These are phyloP conservation scores for Dactylellina cionopaga DNA, from an alignment of 2,329 filamentous ascomycete species.

Conservation along the genomic window DNA sequence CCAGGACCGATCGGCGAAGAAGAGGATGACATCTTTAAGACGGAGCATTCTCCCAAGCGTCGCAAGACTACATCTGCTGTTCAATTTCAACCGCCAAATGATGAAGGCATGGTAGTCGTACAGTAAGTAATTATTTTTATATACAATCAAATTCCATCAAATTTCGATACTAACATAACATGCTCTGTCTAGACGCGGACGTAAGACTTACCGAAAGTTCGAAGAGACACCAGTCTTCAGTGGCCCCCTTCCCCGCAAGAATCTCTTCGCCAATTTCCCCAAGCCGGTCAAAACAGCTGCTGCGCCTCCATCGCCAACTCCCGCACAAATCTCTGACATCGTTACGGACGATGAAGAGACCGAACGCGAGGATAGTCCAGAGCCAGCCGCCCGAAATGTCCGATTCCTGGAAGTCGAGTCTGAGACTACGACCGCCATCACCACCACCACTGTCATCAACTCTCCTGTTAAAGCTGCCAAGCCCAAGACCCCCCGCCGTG, in stretches of 20 bases:
- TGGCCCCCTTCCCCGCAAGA: constrained; percentile 43
- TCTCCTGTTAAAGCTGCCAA: constrained; percentile 33
- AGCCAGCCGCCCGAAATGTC: constrained; percentile 38
- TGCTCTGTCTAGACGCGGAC: constrained; percentile 26
- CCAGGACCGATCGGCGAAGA: constrained; percentile 31
- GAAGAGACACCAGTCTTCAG: constrained; percentile 17
- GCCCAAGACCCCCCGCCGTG: constrained; percentile 34
- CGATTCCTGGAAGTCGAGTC: constrained; percentile 34
- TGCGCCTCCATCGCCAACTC: not conserved
- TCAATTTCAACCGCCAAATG: constrained; percentile 14
- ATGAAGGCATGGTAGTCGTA: constrained; percentile 43
- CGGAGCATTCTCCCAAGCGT: constrained; percentile 6
- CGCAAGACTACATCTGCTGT: not conserved
- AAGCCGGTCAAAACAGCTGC: not conserved
- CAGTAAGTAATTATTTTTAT: constrained; percentile 41
- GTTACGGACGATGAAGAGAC: constrained; percentile 50
- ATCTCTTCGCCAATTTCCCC: constrained; percentile 29
- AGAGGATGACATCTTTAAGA: constrained; percentile 46
- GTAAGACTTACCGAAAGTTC: constrained; percentile 29
- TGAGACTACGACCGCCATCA: not conserved
- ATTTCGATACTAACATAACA: constrained; percentile 21
- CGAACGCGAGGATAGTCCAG: constrained; percentile 45
- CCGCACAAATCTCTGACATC: constrained; percentile 3
- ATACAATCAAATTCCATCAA: not conserved
- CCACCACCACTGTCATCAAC: constrained; percentile 3